phyloP scores from a whole-genome alignment of 352 stramenopile species.

The Phytophthora syringae region DNA sequence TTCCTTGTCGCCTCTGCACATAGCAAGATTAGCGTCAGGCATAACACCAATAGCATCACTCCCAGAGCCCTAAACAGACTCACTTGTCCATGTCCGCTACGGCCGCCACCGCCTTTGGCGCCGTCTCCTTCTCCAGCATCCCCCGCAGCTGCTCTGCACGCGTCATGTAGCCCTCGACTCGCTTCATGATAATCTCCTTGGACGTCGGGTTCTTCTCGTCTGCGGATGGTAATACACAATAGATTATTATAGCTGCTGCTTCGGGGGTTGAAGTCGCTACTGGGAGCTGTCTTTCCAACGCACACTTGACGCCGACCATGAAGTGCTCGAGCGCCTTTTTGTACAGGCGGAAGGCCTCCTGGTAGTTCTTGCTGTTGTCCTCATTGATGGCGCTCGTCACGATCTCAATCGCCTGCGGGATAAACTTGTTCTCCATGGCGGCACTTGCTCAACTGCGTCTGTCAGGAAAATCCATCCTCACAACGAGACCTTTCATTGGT shows the following conservation, averaged over 20 bases:
- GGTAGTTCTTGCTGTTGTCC: conserved; percentile 91
- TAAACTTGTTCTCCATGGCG: conserved; percentile 91
- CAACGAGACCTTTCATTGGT: conserved; percentile 4
- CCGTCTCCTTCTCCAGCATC: conserved; percentile 73
- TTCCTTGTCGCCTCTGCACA: conserved; percentile 74
- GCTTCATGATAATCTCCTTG: conserved; percentile 91
- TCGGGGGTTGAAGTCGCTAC: neutral
- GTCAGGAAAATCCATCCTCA: conserved; percentile 25
- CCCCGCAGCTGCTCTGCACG: conserved; percentile 87
- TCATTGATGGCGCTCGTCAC: conserved; percentile 88
- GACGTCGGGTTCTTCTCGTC: conserved; percentile 93
- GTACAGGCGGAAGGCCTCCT: conserved; percentile 88
- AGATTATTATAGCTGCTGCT: neutral
- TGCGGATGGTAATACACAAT: conserved; percentile 22
- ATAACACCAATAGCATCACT: neutral
- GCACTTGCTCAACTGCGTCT: neutral
- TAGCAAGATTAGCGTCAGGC: neutral
- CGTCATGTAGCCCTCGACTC: conserved; percentile 91
- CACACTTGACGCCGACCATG: conserved; percentile 91
- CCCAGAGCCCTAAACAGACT: conserved; percentile 1
- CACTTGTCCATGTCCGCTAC: conserved; percentile 83
- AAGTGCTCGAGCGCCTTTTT: conserved; percentile 92
- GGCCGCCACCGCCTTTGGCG: conserved; percentile 61
- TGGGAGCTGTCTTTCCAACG: conserved; percentile 32
- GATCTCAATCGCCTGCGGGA: conserved; percentile 91